Conservation (phyloP, 805 yeast genomes). For the Schizosaccharomyces octosporus region DNA sequence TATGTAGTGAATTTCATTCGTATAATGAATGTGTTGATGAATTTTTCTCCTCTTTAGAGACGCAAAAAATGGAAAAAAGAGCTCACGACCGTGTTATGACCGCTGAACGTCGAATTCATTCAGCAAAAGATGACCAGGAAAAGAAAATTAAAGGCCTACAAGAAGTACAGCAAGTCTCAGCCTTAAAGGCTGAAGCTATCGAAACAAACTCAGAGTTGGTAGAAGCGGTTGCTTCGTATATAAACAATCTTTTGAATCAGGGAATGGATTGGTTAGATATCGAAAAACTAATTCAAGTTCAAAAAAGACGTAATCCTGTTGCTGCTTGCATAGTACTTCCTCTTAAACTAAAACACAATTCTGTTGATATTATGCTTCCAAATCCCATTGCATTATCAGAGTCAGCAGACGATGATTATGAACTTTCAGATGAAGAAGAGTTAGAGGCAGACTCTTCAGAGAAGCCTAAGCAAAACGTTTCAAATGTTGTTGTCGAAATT, state of each 20-base stretch:
- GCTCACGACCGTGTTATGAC: constrained; percentile 54
- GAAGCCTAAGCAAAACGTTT: constrained; percentile 1
- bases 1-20: constrained; percentile 26
- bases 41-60: constrained; percentile 66
- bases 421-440: constrained; percentile 5
- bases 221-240: constrained; percentile 43
- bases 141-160: constrained; percentile 42
- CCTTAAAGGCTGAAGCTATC: constrained; percentile 46
- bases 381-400: background rate
- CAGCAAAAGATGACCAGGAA: constrained; percentile 49
- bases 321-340: constrained; percentile 25
- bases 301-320: constrained; percentile 37
- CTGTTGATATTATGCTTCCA: background rate
- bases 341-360: background rate
- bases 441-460: background rate
- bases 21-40: constrained; percentile 64
- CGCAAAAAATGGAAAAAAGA: constrained; percentile 48
- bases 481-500: constrained; percentile 29
- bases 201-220: constrained; percentile 44
- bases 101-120: constrained; percentile 49
- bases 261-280: constrained; percentile 89
- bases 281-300: constrained; percentile 45
- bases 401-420: constrained; percentile 9
- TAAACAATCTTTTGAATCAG: constrained; percentile 43
- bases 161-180: constrained; percentile 37